Conservation (phyloP, 169 alveolate species). For the Condylostoma magnum region DNA sequence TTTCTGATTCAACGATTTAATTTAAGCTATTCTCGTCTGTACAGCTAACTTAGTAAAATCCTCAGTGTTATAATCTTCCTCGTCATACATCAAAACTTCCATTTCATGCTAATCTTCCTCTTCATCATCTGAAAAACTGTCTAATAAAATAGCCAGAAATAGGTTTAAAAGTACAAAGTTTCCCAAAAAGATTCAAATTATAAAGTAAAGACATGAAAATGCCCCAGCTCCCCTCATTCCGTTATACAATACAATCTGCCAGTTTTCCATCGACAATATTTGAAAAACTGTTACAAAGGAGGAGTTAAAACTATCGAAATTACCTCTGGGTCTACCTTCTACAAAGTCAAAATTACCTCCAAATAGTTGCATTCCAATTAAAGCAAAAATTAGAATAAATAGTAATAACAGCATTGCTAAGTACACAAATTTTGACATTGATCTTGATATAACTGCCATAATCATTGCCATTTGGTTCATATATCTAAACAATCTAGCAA, state of each 20-base stretch:
- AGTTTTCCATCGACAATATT: conserved; percentile 67
- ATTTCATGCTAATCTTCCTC: conserved; percentile 39
- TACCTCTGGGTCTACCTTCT: conserved; percentile 38
- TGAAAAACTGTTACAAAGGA: conserved; percentile 78
- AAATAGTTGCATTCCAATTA: conserved; percentile 73
- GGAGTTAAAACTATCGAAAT: conserved; percentile 51
- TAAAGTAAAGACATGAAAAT: conserved; percentile 49
- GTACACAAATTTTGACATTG: conserved; percentile 58
- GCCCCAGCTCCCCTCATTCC: conserved; percentile 20
- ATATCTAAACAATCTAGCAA: conserved; percentile 66
- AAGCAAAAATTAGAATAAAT: conserved; percentile 70
- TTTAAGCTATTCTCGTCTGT: not conserved
- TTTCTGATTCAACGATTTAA: not conserved
- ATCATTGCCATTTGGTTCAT: conserved; percentile 69
- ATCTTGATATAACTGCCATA: conserved; percentile 55
- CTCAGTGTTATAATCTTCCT: conserved; percentile 53
- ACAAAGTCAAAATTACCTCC: conserved; percentile 49
- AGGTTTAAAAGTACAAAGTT: conserved; percentile 80
- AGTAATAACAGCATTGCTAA: conserved; percentile 55
- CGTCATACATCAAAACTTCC: conserved; percentile 57
- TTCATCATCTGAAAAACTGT: too few species aligned
- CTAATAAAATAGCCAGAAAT: conserved; percentile 80
- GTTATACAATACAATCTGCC: not conserved
- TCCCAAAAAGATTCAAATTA: conserved; percentile 82
- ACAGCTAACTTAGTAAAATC: conserved; percentile 36